These are phyloP conservation scores for Chlorella sp. DNA, from an alignment of 139 green algal species.

Conservation along the genomic window DNA sequence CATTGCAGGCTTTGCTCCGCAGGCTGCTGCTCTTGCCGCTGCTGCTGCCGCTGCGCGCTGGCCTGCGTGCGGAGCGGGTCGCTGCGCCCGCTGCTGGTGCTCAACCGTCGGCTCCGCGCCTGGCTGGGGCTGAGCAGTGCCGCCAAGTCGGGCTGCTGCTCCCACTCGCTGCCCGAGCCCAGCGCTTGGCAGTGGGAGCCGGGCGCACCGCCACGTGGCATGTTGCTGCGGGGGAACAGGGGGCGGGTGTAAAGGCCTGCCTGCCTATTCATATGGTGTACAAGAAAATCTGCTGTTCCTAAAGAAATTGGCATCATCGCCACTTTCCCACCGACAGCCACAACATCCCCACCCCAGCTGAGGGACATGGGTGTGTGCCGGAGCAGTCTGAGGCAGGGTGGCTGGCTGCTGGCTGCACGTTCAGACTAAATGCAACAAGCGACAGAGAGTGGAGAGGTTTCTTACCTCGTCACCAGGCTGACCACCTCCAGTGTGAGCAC, in stretches of 20 bases:
- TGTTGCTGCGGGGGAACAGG: background rate
- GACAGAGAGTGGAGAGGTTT: too few relatives aligned
- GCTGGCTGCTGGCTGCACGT: background rate
- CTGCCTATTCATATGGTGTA: too few relatives aligned
- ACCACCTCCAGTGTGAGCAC: background rate
- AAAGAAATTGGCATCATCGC: too few relatives aligned
- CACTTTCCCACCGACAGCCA: too few relatives aligned
- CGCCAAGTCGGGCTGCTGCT: background rate
- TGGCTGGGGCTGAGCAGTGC: conserved; percentile 12
- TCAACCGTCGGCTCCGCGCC: background rate
- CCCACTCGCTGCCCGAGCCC: background rate
- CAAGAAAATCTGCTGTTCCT: too few relatives aligned
- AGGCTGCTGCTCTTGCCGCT: background rate
- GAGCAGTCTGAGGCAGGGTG: too few relatives aligned
- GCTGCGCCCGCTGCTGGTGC: background rate
- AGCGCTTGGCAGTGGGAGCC: background rate
- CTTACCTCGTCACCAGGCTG: background rate
- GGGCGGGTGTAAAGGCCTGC: too few relatives aligned
- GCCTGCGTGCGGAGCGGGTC: conserved; percentile 8
- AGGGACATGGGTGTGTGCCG: background rate
- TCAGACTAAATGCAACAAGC: background rate
- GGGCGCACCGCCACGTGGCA: background rate
- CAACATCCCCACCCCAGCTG: too few relatives aligned
- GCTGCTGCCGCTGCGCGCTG: background rate
- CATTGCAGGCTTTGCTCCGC: background rate